phyloP scores from a whole-genome alignment of 306 rosid species.

The Mimosa pudica region DNA sequence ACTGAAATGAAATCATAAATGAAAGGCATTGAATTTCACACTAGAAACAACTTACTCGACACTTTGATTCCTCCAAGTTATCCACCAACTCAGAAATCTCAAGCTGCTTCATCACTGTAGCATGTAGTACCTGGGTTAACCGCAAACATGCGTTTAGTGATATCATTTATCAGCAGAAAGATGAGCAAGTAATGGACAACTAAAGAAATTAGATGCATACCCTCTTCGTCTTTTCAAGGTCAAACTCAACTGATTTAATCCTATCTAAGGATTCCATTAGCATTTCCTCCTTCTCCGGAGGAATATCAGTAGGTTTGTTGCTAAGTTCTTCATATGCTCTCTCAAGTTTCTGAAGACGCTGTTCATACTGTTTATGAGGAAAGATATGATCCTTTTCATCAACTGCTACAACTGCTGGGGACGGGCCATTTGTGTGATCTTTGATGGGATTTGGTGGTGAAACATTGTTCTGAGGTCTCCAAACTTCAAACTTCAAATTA shows the following conservation, averaged over 20 bases:
- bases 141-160: slow-evolving; percentile 7
- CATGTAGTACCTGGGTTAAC: slow-evolving; percentile 65
- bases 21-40: neutral
- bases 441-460: slow-evolving; percentile 58
- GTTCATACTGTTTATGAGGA: slow-evolving; percentile 52
- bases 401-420: slow-evolving; percentile 51
- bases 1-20: neutral
- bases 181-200: slow-evolving; percentile 21
- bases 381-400: slow-evolving; percentile 58
- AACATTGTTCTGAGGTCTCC: slow-evolving; percentile 68
- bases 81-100: slow-evolving; percentile 77
- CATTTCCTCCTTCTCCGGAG: slow-evolving; percentile 80
- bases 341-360: slow-evolving; percentile 84
- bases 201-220: slow-evolving; percentile 48
- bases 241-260: slow-evolving; percentile 86
- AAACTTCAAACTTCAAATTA: slow-evolving; percentile 51
- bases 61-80: slow-evolving; percentile 56
- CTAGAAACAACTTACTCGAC: slow-evolving; percentile 63
- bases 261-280: slow-evolving; percentile 85
- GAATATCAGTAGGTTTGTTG: slow-evolving; percentile 77
- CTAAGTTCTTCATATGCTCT: slow-evolving; percentile 58
- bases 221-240: slow-evolving; percentile 88
- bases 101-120: slow-evolving; percentile 73
- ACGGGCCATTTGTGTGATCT: slow-evolving; percentile 40
- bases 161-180: neutral